A percentile compares a stretch with the other conserved stretches of the same genome.
Conservation (phyloP, 768 basidiomycete genomes). For the Pleurotus ostreatus region DNA sequence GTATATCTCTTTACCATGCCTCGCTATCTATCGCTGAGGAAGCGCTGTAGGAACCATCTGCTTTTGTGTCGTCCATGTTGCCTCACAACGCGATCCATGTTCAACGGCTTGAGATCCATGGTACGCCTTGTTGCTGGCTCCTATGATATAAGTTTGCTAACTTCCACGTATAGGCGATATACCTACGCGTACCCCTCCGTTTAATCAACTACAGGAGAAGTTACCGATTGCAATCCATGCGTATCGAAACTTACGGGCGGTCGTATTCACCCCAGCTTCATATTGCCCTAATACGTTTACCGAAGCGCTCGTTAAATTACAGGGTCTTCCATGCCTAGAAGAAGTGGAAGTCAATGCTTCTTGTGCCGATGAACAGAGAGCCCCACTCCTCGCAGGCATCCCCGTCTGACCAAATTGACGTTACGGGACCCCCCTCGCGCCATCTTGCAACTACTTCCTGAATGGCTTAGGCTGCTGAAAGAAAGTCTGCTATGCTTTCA, state of each 20-base stretch:
- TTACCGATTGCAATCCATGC: constrained; percentile 23
- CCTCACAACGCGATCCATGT: constrained; percentile 38
- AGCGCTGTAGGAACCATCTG: constrained; percentile 25
- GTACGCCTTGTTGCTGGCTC: constrained; percentile 23
- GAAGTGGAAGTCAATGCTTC: constrained; percentile 31
- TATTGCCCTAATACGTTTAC: constrained; percentile 30
- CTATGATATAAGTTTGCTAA: constrained; percentile 3
- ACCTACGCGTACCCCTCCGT: constrained; percentile 22
- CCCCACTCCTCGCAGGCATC: constrained; percentile 25
- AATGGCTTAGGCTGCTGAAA: constrained; percentile 37
- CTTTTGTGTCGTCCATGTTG: constrained; percentile 35
- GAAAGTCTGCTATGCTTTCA: constrained; percentile 32
- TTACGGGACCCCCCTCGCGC: constrained; percentile 34
- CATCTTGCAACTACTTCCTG: constrained; percentile 37
- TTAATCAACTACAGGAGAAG: constrained; percentile 23
- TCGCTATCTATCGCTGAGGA: neutral
- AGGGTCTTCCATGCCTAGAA: constrained; percentile 15
- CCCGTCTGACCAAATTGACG: constrained; percentile 25
- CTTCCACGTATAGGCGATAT: constrained; percentile 5
- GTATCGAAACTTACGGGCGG: constrained; percentile 28
- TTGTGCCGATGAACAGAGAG: constrained; percentile 27
- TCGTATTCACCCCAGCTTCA: constrained; percentile 29
- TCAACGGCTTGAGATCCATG: constrained; percentile 37
- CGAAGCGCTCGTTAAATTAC: constrained; percentile 21
- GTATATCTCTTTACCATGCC: neutral